Evolutionary conservation across 345 rosid species (phyloP).

Genomic region (Psidium guajava): DNA sequence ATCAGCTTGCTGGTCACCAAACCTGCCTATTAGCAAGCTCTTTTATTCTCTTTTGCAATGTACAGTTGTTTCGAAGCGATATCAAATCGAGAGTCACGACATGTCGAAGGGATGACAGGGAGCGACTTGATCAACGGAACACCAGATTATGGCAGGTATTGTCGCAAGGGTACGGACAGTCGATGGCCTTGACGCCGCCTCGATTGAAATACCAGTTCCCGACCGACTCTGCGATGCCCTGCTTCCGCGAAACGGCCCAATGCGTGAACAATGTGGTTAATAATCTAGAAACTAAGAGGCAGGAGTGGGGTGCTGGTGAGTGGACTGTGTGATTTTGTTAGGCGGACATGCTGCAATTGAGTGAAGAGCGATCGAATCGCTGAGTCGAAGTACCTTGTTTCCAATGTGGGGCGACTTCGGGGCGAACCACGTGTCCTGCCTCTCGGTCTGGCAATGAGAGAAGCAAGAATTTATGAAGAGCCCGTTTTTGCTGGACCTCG

Average conservation of each 20-base stretch:
- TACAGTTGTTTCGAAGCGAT: neutral
- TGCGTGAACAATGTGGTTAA: neutral
- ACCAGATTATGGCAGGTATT: slow-evolving; percentile 41
- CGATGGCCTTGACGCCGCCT: slow-evolving; percentile 14
- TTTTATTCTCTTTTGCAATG: neutral
- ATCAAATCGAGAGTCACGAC: neutral
- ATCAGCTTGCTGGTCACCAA: neutral
- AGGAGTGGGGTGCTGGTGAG: neutral
- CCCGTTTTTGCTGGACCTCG: slow-evolving; percentile 24
- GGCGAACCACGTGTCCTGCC: slow-evolving; percentile 50
- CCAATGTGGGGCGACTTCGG: slow-evolving; percentile 27
- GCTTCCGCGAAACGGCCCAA: neutral
- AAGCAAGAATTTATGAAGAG: slow-evolving; percentile 47
- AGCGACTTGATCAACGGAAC: slow-evolving; percentile 1
- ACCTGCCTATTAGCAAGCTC: neutral
- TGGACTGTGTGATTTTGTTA: neutral
- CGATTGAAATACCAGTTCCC: slow-evolving; percentile 47
- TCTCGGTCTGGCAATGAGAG: slow-evolving; percentile 47
- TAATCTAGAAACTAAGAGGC: neutral
- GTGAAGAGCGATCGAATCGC: neutral
- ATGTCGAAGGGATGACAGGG: neutral
- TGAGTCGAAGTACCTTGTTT: slow-evolving; percentile 21
- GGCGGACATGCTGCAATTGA: neutral
- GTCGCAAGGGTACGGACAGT: slow-evolving; percentile 50
- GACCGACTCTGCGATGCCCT: slow-evolving; percentile 40